These are phyloP conservation scores for Lomentospora prolificans DNA, from an alignment of 2,329 filamentous ascomycete genomes.

Conservation along the genomic window DNA sequence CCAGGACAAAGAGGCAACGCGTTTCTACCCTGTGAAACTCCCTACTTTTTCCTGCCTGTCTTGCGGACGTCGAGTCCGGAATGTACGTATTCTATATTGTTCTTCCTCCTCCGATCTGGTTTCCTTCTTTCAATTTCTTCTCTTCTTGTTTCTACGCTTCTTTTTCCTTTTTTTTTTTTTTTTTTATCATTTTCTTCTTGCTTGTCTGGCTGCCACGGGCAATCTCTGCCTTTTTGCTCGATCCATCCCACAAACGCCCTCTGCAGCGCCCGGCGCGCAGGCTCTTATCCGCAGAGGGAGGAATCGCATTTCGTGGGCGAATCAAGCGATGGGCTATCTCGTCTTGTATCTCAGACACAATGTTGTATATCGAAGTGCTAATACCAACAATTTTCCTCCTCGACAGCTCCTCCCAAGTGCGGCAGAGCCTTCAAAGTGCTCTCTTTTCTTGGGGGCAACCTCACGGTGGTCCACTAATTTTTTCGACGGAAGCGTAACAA, in stretches of 20 bases:
- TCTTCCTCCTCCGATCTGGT: not conserved
- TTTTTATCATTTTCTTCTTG: not conserved
- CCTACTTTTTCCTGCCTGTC: not conserved
- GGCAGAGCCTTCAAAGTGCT: not conserved
- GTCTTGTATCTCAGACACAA: not conserved
- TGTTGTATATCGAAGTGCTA: conserved; percentile 5
- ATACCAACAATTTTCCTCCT: conserved; percentile 1
- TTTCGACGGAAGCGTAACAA: no score
- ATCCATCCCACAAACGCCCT: not conserved
- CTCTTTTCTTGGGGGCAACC: no score
- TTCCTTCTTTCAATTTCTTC: conserved; percentile 1
- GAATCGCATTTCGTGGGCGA: not conserved
- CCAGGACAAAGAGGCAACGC: conserved; percentile 1
- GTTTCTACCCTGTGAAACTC: not conserved
- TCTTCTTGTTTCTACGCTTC: not conserved
- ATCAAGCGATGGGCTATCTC: conserved; percentile 1
- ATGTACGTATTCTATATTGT: conserved; percentile 7
- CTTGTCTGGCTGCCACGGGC: not conserved
- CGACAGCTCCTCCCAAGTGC: not conserved
- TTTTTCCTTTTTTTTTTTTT: not conserved
- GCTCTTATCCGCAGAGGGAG: not conserved
- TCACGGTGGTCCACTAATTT: no score
- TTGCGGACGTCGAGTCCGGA: conserved; percentile 1
- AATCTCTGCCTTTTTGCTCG: not conserved
- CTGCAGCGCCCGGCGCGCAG: not conserved